Evolutionary conservation across 2,329 filamentous ascomycete species (phyloP).

Genomic region (Graphiopsis chlorocephala): DNA sequence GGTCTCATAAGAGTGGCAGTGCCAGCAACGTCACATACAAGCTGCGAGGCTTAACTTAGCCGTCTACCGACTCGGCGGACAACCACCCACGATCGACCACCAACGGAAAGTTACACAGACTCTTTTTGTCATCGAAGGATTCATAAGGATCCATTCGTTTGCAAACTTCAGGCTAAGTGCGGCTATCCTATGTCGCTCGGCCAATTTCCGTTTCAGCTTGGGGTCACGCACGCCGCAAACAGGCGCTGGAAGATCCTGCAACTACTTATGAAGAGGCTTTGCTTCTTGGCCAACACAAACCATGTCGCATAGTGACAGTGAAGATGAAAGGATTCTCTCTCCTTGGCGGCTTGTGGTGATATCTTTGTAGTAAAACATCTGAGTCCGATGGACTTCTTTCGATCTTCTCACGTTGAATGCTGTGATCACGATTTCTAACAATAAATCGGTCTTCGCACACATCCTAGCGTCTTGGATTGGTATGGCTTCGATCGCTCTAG

Average conservation of each 20-base stretch:
- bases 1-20: background rate
- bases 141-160: no score
- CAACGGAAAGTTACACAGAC: background rate
- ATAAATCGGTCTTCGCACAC: no score
- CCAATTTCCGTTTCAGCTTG: background rate
- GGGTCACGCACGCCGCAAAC: background rate
- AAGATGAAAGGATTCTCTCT: background rate
- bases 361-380: background rate
- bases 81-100: background rate
- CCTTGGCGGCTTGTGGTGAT: background rate
- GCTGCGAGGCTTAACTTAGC: background rate
- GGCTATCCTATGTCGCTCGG: background rate
- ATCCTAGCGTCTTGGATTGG: slow-evolving; percentile 4
- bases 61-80: background rate
- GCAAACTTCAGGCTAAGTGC: background rate
- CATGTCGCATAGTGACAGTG: background rate
- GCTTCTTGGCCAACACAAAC: no score
- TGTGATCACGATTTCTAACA: no score
- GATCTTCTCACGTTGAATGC: background rate
- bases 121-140: background rate
- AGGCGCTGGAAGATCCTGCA: no score
- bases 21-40: background rate
- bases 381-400: background rate
- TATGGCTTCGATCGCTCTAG: slow-evolving; percentile 10
- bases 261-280: no score